A percentile compares a stretch with the other conserved stretches of the same genome.
Evolutionary conservation across 2,329 filamentous ascomycete genomes (phyloP).

Genomic region (Venturia nashicola): DNA sequence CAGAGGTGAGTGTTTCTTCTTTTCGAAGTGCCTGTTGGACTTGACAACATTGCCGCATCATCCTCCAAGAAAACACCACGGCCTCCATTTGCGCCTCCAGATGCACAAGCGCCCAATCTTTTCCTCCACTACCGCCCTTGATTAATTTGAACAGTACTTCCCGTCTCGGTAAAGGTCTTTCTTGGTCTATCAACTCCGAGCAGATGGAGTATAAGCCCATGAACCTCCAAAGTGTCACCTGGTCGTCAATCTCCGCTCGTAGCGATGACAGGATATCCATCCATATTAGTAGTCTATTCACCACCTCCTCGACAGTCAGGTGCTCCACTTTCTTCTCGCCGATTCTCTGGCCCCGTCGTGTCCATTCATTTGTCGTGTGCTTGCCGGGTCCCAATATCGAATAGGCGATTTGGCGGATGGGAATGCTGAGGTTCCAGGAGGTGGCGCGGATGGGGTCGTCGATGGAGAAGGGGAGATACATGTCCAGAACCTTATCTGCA

Average conservation of each 20-base stretch:
- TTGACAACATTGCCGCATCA: constrained; percentile 2
- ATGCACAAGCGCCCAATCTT: constrained; percentile 4
- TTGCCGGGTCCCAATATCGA: not conserved
- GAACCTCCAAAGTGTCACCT: not conserved
- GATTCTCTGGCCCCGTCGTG: not conserved
- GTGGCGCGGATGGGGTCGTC: constrained; percentile 9
- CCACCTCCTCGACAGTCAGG: not conserved
- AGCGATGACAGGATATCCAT: not conserved
- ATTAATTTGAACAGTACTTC: not conserved
- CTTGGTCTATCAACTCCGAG: not conserved
- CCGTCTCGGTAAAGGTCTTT: not conserved
- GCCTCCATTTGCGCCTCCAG: constrained; percentile 8
- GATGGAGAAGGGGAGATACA: constrained; percentile 9
- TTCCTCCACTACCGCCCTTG: not conserved
- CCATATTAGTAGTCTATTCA: not conserved
- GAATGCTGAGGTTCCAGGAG: constrained; percentile 2
- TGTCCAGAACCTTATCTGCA: not conserved
- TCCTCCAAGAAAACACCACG: constrained; percentile 6
- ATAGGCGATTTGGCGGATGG: constrained; percentile 8
- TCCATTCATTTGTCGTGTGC: not conserved
- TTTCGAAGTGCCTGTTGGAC: not conserved
- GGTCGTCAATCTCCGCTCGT: not conserved
- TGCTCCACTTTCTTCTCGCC: constrained; percentile 5
- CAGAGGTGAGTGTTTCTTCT: not conserved
- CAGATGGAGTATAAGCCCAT: constrained; percentile 4